phyloP scores from a whole-genome alignment of 805 yeast genomes.

The Teunomyces stri region DNA sequence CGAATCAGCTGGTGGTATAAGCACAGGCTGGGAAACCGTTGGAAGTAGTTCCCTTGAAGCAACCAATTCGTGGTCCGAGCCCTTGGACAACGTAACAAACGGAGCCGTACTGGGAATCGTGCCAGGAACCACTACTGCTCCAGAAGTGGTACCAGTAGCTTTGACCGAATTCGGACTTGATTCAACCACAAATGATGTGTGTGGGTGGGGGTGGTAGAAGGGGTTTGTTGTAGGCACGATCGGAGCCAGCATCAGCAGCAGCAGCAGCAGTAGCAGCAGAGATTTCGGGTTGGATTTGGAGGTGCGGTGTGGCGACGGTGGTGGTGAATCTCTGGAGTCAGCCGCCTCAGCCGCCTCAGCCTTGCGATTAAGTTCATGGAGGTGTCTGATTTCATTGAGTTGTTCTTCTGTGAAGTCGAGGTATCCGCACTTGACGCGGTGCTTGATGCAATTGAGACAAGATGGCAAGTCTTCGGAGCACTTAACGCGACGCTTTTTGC shows the following conservation, averaged over 20 bases:
- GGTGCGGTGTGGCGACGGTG: background rate
- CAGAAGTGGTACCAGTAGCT: no score
- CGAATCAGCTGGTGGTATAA: background rate
- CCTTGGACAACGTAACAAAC: background rate
- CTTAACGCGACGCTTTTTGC: slow-evolving; percentile 50
- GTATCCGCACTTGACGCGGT: slow-evolving; percentile 39
- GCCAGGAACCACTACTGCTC: no score
- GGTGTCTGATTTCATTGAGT: slow-evolving; percentile 23
- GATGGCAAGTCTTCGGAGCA: slow-evolving; percentile 43
- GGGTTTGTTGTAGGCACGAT: background rate
- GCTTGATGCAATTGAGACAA: slow-evolving; percentile 40
- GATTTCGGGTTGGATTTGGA: background rate
- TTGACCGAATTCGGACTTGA: no score
- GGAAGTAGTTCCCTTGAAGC: background rate
- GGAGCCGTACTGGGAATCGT: no score
- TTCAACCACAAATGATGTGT: background rate
- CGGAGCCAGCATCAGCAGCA: background rate
- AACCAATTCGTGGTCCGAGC: background rate
- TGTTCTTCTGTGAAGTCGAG: slow-evolving; percentile 33
- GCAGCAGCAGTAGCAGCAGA: no score
- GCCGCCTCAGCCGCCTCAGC: slow-evolving; percentile 6
- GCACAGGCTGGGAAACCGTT: background rate
- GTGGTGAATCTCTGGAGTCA: background rate
- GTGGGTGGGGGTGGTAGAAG: background rate
- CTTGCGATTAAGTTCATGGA: slow-evolving; percentile 12